Conservation (phyloP, 495 filamentous ascomycete genomes). For the Penicillium bovifimosum region DNA sequence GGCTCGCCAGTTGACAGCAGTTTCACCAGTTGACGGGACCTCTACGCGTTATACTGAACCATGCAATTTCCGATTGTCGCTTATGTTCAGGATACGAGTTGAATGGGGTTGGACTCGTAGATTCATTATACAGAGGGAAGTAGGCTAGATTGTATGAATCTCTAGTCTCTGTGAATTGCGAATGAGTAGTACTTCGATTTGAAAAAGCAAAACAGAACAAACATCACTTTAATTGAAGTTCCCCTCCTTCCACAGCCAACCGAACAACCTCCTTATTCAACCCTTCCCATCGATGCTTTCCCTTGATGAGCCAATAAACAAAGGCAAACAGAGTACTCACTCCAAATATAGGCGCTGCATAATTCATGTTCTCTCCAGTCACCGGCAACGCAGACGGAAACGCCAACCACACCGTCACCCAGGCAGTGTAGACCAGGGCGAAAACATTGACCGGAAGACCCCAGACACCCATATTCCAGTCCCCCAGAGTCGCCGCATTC, state of each 20-base stretch:
- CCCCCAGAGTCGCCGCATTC: constrained; percentile 1
- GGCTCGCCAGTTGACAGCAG: too few species aligned
- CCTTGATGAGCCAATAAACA: constrained; percentile 21
- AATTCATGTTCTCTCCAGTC: constrained; percentile 25
- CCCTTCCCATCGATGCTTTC: constrained; percentile 16
- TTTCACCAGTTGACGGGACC: too few species aligned
- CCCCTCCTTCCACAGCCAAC: constrained; percentile 11
- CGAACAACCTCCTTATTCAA: constrained; percentile 14
- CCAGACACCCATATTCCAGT: constrained; percentile 20
- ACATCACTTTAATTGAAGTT: constrained; percentile 9
- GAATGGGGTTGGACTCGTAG: too few species aligned
- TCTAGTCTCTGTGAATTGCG: too few species aligned
- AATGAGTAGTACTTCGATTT: too few species aligned
- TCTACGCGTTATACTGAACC: too few species aligned
- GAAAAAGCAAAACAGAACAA: neutral
- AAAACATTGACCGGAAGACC: constrained; percentile 23
- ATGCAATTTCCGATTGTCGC: too few species aligned
- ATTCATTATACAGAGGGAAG: too few species aligned
- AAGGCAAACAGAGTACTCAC: constrained; percentile 19
- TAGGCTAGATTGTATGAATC: too few species aligned
- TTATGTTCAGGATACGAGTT: too few species aligned
- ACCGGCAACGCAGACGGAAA: constrained; percentile 23
- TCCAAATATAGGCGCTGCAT: constrained; percentile 20
- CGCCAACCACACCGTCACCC: constrained; percentile 20
- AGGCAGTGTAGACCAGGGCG: constrained; percentile 19